Evolutionary conservation across 2,329 filamentous ascomycete species (phyloP).

Genomic region (Triangularia setosa): DNA sequence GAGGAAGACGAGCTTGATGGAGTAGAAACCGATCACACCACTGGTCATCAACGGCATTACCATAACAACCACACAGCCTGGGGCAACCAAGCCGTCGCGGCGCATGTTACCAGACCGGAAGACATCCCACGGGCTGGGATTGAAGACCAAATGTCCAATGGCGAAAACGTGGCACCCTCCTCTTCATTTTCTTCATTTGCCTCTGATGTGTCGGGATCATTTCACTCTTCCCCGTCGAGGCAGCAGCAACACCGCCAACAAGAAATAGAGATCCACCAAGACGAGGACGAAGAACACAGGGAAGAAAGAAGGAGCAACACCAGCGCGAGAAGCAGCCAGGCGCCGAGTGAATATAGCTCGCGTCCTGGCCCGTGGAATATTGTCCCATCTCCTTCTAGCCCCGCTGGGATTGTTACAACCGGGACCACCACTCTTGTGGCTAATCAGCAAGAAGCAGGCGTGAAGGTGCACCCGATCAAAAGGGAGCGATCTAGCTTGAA

Average conservation of each 20-base stretch:
- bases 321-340: constrained; percentile 40
- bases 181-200: constrained; percentile 8
- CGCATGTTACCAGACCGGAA: constrained; percentile 38
- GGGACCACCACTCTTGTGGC: not conserved
- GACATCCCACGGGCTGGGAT: constrained; percentile 57
- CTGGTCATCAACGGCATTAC: not conserved
- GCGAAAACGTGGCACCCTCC: constrained; percentile 49
- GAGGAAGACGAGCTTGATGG: constrained; percentile 31
- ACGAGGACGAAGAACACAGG: constrained; percentile 12
- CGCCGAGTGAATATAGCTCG: constrained; percentile 55
- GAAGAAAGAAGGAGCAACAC: constrained; percentile 29
- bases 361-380: constrained; percentile 42
- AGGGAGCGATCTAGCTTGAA: constrained; percentile 1
- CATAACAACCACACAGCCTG: not conserved
- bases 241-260: not conserved
- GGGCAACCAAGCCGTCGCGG: constrained; percentile 17
- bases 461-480: not conserved
- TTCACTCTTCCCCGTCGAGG: constrained; percentile 16
- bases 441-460: not conserved
- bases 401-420: not conserved
- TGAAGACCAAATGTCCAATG: constrained; percentile 47
- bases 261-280: constrained; percentile 6
- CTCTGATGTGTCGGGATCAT: not conserved
- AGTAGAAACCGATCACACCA: constrained; percentile 25
- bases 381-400: constrained; percentile 15